These are phyloP conservation scores for Mortierella sp. DNA, from an alignment of 371 early-diverging fungal genomes.

Conservation along the genomic window DNA sequence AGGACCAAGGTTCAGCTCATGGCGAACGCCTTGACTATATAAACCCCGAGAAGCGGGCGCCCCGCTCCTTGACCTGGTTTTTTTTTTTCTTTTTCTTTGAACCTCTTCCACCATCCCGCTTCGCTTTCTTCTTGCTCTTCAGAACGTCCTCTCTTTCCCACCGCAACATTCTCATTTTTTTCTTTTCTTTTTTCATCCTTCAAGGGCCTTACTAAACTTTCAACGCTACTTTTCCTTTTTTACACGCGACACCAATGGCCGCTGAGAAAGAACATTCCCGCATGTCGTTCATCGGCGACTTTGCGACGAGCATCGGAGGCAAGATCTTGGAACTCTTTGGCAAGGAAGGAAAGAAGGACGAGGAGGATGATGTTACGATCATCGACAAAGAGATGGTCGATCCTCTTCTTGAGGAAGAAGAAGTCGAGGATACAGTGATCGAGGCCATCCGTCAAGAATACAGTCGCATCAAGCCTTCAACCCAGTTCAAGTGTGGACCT, in stretches of 20 bases:
- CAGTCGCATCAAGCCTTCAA: slow-evolving; percentile 21
- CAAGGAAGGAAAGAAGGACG: slow-evolving; percentile 1
- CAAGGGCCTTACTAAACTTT: not conserved
- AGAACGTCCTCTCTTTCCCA: not conserved
- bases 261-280: slow-evolving; percentile 24
- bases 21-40: no score
- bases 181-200: not conserved
- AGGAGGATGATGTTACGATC: slow-evolving; percentile 12
- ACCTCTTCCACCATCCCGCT: not conserved
- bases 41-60: not conserved
- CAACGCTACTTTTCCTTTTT: not conserved
- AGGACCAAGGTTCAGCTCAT: no score
- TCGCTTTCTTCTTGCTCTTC: not conserved
- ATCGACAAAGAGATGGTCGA: slow-evolving; percentile 21
- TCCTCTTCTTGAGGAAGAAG: slow-evolving; percentile 37
- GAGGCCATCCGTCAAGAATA: slow-evolving; percentile 40
- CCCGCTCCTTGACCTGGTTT: not conserved
- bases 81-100: not conserved
- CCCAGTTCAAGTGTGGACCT: slow-evolving; percentile 48
- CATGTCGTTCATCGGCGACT: slow-evolving; percentile 24
- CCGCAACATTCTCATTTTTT: not conserved
- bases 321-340: slow-evolving; percentile 9
- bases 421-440: slow-evolving; percentile 28
- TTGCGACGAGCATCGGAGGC: slow-evolving; percentile 28
- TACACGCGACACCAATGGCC: slow-evolving; percentile 24